These are phyloP conservation scores for Lichtheimia corymbifera DNA, from an alignment of 371 early-diverging fungal species.

Conservation along the genomic window DNA sequence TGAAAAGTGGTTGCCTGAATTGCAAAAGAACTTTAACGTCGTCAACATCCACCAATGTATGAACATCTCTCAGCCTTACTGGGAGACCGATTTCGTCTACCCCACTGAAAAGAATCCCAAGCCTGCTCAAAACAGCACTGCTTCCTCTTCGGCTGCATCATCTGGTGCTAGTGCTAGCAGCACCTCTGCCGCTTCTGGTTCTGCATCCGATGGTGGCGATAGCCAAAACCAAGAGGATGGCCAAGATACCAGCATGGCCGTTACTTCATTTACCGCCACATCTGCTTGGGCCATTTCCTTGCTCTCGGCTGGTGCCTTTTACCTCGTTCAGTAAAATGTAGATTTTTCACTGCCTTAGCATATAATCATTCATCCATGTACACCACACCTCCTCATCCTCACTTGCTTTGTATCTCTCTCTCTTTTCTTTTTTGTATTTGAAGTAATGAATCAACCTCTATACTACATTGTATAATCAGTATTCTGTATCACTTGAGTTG, in stretches of 20 bases:
- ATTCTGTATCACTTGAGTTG: too few relatives aligned
- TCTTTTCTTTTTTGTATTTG: too few relatives aligned
- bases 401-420: too few relatives aligned
- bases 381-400: too few relatives aligned
- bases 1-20: slow-evolving; percentile 47
- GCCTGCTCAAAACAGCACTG: slow-evolving; percentile 14
- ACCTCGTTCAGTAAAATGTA: not conserved
- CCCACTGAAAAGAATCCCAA: slow-evolving; percentile 19
- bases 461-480: too few relatives aligned
- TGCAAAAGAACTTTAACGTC: slow-evolving; percentile 45
- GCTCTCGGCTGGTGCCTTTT: not conserved
- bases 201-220: too few relatives aligned
- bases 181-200: slow-evolving; percentile 7
- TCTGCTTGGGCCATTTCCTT: not conserved
- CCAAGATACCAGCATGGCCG: too few relatives aligned
- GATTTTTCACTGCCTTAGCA: not conserved
- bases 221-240: too few relatives aligned
- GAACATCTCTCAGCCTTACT: slow-evolving; percentile 53
- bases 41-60: slow-evolving; percentile 50
- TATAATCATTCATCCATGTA: too few relatives aligned
- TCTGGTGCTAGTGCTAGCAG: slow-evolving; percentile 2
- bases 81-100: slow-evolving; percentile 45
- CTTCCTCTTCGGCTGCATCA: slow-evolving; percentile 14
- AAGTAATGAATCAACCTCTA: too few relatives aligned
- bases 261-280: too few relatives aligned